Percentiles rank a stretch among this genome's conserved stretches.
Conservation (phyloP, 306 rosid species). For the Spatholobus suberectus region DNA sequence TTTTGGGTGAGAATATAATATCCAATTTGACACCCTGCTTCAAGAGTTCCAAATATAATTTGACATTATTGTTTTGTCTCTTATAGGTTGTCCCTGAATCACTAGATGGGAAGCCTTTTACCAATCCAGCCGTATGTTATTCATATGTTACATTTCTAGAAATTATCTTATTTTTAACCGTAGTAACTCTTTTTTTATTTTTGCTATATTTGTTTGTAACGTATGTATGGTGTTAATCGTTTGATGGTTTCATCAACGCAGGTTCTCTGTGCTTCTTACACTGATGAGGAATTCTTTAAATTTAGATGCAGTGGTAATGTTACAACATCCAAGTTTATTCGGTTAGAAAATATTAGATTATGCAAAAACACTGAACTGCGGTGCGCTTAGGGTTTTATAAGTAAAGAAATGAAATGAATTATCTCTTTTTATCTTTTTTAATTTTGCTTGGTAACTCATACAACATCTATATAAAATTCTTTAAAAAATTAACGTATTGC, state of each 20-base stretch:
- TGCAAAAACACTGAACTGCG: background rate
- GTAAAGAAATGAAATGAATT: background rate
- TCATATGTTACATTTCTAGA: conserved; percentile 13
- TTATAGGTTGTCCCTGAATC: conserved; percentile 74
- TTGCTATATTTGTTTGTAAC: background rate
- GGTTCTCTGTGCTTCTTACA: conserved; percentile 88
- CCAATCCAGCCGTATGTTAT: conserved; percentile 69
- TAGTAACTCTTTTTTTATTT: background rate
- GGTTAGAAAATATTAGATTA: background rate
- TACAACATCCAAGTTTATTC: background rate
- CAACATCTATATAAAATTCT: too few species aligned
- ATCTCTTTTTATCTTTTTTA: background rate
- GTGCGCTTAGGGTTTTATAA: background rate
- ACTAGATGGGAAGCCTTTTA: conserved; percentile 65
- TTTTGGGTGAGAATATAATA: too few species aligned
- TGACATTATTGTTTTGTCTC: conserved; percentile 13
- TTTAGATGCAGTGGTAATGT: conserved; percentile 68
- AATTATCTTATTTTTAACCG: background rate
- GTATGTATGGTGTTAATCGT: background rate
- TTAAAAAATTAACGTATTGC: too few species aligned
- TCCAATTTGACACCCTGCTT: background rate
- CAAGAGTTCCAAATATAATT: conserved; percentile 19
- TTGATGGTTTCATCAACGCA: conserved; percentile 42
- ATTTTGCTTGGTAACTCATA: background rate
- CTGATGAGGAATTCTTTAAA: conserved; percentile 83